Conservation (phyloP, 1,139 yeast genomes). For the Blastobotrys elegans region DNA sequence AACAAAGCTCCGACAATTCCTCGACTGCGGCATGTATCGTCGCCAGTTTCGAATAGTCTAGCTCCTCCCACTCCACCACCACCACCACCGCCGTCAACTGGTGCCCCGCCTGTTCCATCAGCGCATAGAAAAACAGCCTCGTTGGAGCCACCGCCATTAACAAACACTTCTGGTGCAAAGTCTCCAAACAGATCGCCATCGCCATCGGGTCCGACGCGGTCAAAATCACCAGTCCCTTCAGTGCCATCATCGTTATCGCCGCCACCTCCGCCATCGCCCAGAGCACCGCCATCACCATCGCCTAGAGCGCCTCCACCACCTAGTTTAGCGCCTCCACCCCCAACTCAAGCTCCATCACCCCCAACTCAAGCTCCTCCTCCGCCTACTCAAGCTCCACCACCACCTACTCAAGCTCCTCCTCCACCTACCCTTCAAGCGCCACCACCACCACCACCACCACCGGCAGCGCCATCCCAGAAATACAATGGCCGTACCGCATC, state of each 20-base stretch:
- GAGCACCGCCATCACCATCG: slow-evolving; percentile 15
- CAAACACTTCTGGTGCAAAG: slow-evolving; percentile 25
- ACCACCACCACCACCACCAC: slow-evolving; percentile 16
- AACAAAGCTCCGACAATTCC: slow-evolving; percentile 20
- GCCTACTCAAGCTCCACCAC: slow-evolving; percentile 22
- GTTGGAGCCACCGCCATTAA: slow-evolving; percentile 21
- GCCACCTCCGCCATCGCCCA: slow-evolving; percentile 23
- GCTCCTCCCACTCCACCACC: slow-evolving; percentile 23
- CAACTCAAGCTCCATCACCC: slow-evolving; percentile 12
- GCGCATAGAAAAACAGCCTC: slow-evolving; percentile 10
- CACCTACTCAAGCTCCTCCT: slow-evolving; percentile 22
- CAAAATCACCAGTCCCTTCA: slow-evolving; percentile 17
- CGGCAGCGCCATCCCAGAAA: slow-evolving; percentile 16
- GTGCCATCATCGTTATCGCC: slow-evolving; percentile 25
- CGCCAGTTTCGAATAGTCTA: slow-evolving; percentile 13
- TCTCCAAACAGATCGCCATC: slow-evolving; percentile 21
- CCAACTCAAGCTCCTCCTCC: slow-evolving; percentile 22
- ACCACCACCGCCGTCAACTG: slow-evolving; percentile 25
- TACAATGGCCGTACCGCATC: slow-evolving; percentile 23
- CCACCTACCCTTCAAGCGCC: slow-evolving; percentile 21
- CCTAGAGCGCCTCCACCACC: slow-evolving; percentile 18
- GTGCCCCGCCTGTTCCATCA: slow-evolving; percentile 17
- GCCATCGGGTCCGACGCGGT: slow-evolving; percentile 23
- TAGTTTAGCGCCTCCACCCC: slow-evolving; percentile 11
- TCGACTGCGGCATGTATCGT: slow-evolving; percentile 18